A percentile compares a stretch with the other conserved stretches of the same genome.
These are phyloP conservation scores for Hypomontagnella monticulosa DNA, from an alignment of 495 filamentous ascomycete species.

Conservation along the genomic window DNA sequence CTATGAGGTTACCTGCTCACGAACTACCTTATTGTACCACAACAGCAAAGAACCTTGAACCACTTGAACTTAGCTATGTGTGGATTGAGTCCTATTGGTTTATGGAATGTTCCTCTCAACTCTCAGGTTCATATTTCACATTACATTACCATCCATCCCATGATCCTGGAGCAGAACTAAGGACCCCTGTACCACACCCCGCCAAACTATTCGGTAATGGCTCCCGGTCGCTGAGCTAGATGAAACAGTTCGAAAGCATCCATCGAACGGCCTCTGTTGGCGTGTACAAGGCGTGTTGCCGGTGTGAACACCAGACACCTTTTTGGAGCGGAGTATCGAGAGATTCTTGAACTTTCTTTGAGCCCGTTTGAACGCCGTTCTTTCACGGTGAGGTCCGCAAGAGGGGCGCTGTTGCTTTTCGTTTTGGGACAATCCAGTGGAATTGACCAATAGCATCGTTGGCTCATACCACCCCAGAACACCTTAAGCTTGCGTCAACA, in stretches of 20 bases:
- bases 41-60: no score
- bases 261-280: constrained; percentile 3
- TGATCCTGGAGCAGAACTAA: background rate
- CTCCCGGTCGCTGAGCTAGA: constrained; percentile 33
- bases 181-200: constrained; percentile 23
- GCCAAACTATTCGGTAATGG: constrained; percentile 35
- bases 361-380: constrained; percentile 3
- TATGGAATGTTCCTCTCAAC: background rate
- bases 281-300: background rate
- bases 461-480: constrained; percentile 22
- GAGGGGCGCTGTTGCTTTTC: constrained; percentile 10
- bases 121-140: background rate
- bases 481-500: constrained; percentile 36
- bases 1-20: no score
- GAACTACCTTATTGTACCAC: no score
- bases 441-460: constrained; percentile 41
- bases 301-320: constrained; percentile 12
- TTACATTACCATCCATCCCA: constrained; percentile 6
- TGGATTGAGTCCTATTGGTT: constrained; percentile 6
- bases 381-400: constrained; percentile 27
- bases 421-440: constrained; percentile 17
- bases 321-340: background rate
- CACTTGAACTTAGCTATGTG: no score
- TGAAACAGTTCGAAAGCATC: constrained; percentile 16
- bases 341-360: constrained; percentile 39